Conservation (phyloP, 148 eudicot species). For the Arbutus unedo region DNA sequence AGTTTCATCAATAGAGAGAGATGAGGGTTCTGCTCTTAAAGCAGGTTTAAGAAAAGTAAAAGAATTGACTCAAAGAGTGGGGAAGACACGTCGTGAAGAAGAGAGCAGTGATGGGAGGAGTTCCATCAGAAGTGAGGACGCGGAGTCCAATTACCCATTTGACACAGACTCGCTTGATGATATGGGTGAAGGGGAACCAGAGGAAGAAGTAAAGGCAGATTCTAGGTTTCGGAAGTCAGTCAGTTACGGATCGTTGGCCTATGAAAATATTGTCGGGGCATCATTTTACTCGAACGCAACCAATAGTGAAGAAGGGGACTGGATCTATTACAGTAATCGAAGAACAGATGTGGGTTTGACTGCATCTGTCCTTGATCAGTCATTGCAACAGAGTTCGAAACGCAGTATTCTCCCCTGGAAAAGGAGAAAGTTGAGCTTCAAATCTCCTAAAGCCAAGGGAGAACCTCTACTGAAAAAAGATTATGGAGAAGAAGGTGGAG, state of each 20-base stretch:
- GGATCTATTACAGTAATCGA: constrained; percentile 45
- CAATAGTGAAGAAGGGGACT: constrained; percentile 43
- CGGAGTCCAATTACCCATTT: constrained; percentile 46
- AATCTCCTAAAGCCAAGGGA: constrained; percentile 59
- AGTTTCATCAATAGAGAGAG: constrained; percentile 31
- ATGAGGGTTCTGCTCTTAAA: constrained; percentile 41
- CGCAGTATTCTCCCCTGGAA: constrained; percentile 55
- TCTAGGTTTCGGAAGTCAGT: constrained; percentile 28
- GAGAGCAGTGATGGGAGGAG: constrained; percentile 42
- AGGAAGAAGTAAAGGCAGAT: constrained; percentile 49
- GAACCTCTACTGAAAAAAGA: constrained; percentile 73
- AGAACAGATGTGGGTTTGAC: constrained; percentile 27
- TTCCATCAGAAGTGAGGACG: constrained; percentile 43
- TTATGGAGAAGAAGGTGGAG: constrained; percentile 73
- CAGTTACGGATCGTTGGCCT: constrained; percentile 50
- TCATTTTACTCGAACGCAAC: constrained; percentile 24
- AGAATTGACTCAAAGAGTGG: constrained; percentile 41
- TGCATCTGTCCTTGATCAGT: constrained; percentile 27
- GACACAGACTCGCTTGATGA: constrained; percentile 66
- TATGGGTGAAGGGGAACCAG: constrained; percentile 43
- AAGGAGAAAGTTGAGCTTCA: constrained; percentile 66
- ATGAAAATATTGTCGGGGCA: constrained; percentile 49
- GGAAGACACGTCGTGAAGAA: constrained; percentile 48
- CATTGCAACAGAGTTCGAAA: constrained; percentile 33
- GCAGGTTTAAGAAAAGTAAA: constrained; percentile 47